phyloP scores from a whole-genome alignment of 306 rosid species.

The Trifolium repens region DNA sequence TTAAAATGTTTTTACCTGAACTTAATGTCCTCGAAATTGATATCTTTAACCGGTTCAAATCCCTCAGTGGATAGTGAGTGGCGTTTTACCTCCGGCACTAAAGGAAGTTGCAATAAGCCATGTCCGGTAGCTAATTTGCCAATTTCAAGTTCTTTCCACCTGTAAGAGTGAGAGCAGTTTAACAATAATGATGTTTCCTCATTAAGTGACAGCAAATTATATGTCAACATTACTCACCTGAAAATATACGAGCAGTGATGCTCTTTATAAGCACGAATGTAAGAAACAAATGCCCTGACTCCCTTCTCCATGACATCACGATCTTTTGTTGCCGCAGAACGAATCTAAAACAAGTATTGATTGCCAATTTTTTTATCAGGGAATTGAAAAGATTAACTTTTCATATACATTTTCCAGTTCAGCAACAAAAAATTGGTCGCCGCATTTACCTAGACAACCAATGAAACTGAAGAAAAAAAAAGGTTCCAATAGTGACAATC shows the following conservation, averaged over 20 bases:
- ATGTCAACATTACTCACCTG: conserved; percentile 53
- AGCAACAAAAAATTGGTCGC: conserved; percentile 10
- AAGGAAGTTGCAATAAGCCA: conserved; percentile 88
- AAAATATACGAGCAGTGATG: conserved; percentile 87
- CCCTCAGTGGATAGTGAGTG: conserved; percentile 77
- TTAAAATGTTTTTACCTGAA: conserved; percentile 60
- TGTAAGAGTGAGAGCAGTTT: conserved; percentile 37
- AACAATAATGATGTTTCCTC: conserved; percentile 27
- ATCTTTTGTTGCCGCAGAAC: conserved; percentile 72
- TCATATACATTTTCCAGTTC: conserved; percentile 4
- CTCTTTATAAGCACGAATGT: conserved; percentile 86
- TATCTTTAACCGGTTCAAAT: conserved; percentile 71
- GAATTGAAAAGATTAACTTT: conserved; percentile 2
- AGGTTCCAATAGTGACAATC: neutral
- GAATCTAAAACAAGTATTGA: conserved; percentile 62
- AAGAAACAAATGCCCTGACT: conserved; percentile 87
- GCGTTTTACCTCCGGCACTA: conserved; percentile 78
- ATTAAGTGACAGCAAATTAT: conserved; percentile 31
- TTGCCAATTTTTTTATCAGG: conserved; percentile 22
- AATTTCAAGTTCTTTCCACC: conserved; percentile 96
- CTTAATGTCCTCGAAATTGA: conserved; percentile 77
- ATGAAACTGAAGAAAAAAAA: neutral
- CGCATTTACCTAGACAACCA: conserved; percentile 14
- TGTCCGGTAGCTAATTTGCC: conserved; percentile 89
- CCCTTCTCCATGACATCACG: conserved; percentile 98